These are phyloP conservation scores for Plantago ovata DNA, from an alignment of 257 asterid species.

Conservation along the genomic window DNA sequence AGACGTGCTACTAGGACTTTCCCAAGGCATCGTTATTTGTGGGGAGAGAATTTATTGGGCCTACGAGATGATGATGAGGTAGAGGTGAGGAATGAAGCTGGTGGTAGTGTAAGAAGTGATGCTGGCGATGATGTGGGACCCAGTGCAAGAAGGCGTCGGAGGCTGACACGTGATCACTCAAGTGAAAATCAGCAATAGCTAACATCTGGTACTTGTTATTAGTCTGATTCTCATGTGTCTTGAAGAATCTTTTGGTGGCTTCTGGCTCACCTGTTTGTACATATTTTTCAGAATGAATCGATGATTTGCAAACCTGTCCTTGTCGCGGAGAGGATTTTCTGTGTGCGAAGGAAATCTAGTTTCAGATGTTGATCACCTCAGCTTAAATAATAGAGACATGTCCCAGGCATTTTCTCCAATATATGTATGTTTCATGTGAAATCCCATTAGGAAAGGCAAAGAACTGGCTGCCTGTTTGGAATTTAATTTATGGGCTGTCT, in stretches of 20 bases:
- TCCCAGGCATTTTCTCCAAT: neutral
- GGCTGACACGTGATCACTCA: constrained; percentile 46
- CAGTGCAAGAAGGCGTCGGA: constrained; percentile 49
- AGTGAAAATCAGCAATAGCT: constrained; percentile 36
- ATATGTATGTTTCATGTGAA: neutral
- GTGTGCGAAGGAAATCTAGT: constrained; percentile 2
- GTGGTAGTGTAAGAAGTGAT: constrained; percentile 31
- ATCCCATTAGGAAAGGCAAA: neutral
- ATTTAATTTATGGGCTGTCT: neutral
- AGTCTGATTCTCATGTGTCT: constrained; percentile 9
- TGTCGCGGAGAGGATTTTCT: constrained; percentile 17
- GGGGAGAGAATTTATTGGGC: constrained; percentile 79
- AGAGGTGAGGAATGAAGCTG: constrained; percentile 30
- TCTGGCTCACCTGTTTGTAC: constrained; percentile 5
- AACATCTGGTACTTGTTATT: constrained; percentile 19
- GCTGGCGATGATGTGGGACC: constrained; percentile 33
- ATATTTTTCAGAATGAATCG: neutral
- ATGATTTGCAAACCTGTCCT: constrained; percentile 19
- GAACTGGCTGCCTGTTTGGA: constrained; percentile 12
- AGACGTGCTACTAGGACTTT: constrained; percentile 46
- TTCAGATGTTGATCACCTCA: constrained; percentile 1
- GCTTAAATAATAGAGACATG: neutral
- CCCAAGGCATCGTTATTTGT: constrained; percentile 61
- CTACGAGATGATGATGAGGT: constrained; percentile 37
- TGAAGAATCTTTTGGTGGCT: constrained; percentile 10